Percentiles rank a stretch among this genome's conserved stretches.
phyloP scores from a whole-genome alignment of 106 monocot species.

The Cymbidium sinense region DNA sequence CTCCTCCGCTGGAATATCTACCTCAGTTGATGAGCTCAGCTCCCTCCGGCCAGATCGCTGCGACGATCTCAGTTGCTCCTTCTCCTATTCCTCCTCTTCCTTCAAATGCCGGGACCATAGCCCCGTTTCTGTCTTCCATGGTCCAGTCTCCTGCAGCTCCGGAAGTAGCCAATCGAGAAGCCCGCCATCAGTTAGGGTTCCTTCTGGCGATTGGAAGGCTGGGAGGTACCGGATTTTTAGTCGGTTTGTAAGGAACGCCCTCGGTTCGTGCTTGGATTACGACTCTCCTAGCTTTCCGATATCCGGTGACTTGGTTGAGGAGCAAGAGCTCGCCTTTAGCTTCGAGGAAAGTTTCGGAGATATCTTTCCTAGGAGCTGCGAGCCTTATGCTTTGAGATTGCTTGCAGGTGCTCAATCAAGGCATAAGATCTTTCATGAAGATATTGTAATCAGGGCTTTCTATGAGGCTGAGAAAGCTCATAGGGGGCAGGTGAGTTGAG shows the following conservation, averaged over 20 bases:
- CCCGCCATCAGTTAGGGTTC: slow-evolving; percentile 37
- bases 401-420: slow-evolving; percentile 59
- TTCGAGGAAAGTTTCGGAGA: slow-evolving; percentile 34
- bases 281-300: slow-evolving; percentile 35
- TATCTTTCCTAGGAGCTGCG: slow-evolving; percentile 12
- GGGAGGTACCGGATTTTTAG: slow-evolving; percentile 51
- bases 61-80: slow-evolving; percentile 49
- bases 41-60: slow-evolving; percentile 24
- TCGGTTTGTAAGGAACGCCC: slow-evolving; percentile 65
- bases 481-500: slow-evolving; percentile 65
- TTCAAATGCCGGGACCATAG: slow-evolving; percentile 74
- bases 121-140: slow-evolving; percentile 79
- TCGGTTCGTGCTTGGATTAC: slow-evolving; percentile 79
- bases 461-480: slow-evolving; percentile 89
- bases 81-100: slow-evolving; percentile 41
- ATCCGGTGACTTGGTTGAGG: slow-evolving; percentile 8
- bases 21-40: slow-evolving; percentile 28
- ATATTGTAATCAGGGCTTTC: slow-evolving; percentile 79
- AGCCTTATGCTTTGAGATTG: slow-evolving; percentile 50
- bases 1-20: slow-evolving; percentile 12
- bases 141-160: slow-evolving; percentile 38
- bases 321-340: slow-evolving; percentile 29
- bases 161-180: slow-evolving; percentile 18
- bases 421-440: slow-evolving; percentile 77
- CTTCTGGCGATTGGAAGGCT: slow-evolving; percentile 23